Base-by-base conservation (phyloP, 345 rosid genomes). In the Eucalyptus cloeziana region DNA sequence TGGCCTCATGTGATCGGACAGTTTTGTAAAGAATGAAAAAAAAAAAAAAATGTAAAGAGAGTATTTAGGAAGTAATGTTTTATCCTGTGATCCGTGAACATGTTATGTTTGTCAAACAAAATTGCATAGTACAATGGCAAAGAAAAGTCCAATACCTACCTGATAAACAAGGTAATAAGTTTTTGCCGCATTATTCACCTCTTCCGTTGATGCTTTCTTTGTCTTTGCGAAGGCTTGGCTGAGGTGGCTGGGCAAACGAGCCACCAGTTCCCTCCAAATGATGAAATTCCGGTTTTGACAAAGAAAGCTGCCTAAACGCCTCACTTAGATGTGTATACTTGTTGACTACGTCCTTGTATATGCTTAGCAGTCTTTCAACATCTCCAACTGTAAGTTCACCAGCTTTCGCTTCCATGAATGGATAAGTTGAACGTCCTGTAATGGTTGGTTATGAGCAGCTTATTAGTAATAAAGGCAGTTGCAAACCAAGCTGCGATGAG, bases 331-430 rank as follows among this genome's bases (percentile, higher is more conserved):
- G 91, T 51, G 92, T 90, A 71, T 93, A 93, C 90, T 92, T 95
- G 25, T 89, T 88, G 49, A 94, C 96, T 60, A 93, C 93, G 86
- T 93, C 95, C 91, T 96, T 95, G 94, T 94, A 94, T 83, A 95
- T 51, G 83, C 87, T 88, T 49, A 93, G 90, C 91, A 95, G 88
- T 87, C 86, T 95, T 83, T 93, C 93, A 47, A 92, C 96, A 88
- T 94, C 95, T 86, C 90, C 91, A 31, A 92, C 89, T 8, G 92
- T 93, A 89, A 92, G 88, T 52, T 94, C 93, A 33, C 95, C 91
- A 60, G 93, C 92, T 86, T 92, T 90, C 13, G 93, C 93, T 86
- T 95, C 92, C 95, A 95, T 92, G 76, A 88, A 94, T 43, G 95
- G 95, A 87, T 92, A 94, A 64, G 87, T 86, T 30, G 71, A 88